phyloP scores from a whole-genome alignment of 2,329 filamentous ascomycete genomes.

The Alternaria burnsii region DNA sequence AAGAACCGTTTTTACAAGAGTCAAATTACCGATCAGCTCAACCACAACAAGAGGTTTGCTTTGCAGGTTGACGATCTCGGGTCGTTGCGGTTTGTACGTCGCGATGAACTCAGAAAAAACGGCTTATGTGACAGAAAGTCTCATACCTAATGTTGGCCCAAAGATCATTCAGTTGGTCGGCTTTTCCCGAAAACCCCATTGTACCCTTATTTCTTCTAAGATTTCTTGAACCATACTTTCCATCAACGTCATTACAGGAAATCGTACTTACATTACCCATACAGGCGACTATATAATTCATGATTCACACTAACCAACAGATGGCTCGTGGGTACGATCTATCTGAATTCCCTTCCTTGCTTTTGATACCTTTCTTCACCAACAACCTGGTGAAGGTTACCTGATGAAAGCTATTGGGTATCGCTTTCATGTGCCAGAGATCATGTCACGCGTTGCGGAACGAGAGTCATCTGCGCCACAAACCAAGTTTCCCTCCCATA shows the following conservation, averaged over 20 bases:
- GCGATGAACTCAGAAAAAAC: not conserved
- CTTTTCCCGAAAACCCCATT: not conserved
- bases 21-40: not conserved
- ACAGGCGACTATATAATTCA: not conserved
- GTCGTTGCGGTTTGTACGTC: not conserved
- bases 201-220: not conserved
- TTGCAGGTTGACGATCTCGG: not conserved
- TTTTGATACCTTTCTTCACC: not conserved
- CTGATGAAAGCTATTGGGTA: not conserved
- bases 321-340: not conserved
- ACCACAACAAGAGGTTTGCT: not conserved
- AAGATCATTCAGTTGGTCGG: not conserved
- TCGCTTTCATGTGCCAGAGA: not conserved
- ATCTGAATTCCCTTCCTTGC: not conserved
- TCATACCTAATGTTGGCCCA: not conserved
- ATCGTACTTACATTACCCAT: not conserved
- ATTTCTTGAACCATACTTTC: not conserved
- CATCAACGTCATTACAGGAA: not conserved
- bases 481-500: not conserved
- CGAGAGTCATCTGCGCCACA: not conserved
- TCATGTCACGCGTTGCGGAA: not conserved
- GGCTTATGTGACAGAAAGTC: not conserved
- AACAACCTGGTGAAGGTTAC: not conserved
- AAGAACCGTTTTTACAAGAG: no score
- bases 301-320: not conserved